phyloP scores from a whole-genome alignment of 352 stramenopile species.

The Phytopythium sindhum region DNA sequence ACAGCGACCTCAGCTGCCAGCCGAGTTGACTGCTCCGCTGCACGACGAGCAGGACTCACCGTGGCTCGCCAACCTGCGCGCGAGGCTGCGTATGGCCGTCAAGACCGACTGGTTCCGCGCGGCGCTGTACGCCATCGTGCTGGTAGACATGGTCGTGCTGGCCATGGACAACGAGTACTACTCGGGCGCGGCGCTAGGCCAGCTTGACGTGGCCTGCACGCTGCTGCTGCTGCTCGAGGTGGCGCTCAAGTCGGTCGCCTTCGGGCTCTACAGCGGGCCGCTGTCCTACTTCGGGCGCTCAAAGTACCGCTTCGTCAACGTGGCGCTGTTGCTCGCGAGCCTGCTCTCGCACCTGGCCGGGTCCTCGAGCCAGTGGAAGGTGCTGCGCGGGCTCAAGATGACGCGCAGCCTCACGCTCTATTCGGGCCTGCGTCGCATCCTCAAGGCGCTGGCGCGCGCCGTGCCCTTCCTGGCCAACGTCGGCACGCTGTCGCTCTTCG shows the following conservation, averaged over 20 bases:
- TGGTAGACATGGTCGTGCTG: slow-evolving; percentile 52
- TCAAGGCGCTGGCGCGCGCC: slow-evolving; percentile 56
- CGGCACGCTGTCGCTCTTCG: slow-evolving; percentile 65
- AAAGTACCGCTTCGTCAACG: slow-evolving; percentile 47
- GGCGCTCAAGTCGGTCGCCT: slow-evolving; percentile 48
- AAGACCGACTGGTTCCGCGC: slow-evolving; percentile 46
- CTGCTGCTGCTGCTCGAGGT: slow-evolving; percentile 57
- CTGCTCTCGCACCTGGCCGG: slow-evolving; percentile 44
- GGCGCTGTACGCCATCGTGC: slow-evolving; percentile 39
- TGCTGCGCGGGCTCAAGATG: slow-evolving; percentile 66
- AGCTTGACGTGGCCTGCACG: slow-evolving; percentile 63
- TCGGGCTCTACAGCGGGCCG: slow-evolving; percentile 34
- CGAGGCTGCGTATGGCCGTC: slow-evolving; percentile 26
- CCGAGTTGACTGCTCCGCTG: slow-evolving; percentile 4
- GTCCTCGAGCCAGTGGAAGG: slow-evolving; percentile 28
- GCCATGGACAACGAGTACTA: slow-evolving; percentile 54
- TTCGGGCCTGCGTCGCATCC: slow-evolving; percentile 57
- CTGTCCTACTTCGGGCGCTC: slow-evolving; percentile 55
- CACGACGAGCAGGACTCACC: slow-evolving; percentile 4
- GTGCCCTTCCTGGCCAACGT: slow-evolving; percentile 80
- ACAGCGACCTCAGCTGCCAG: background rate
- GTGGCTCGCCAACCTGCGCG: slow-evolving; percentile 27
- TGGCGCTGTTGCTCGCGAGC: slow-evolving; percentile 40
- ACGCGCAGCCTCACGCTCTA: slow-evolving; percentile 63
- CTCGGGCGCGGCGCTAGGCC: slow-evolving; percentile 16